Evolutionary conservation across 306 rosid species (phyloP).

Genomic region (Castanopsis chinensis): DNA sequence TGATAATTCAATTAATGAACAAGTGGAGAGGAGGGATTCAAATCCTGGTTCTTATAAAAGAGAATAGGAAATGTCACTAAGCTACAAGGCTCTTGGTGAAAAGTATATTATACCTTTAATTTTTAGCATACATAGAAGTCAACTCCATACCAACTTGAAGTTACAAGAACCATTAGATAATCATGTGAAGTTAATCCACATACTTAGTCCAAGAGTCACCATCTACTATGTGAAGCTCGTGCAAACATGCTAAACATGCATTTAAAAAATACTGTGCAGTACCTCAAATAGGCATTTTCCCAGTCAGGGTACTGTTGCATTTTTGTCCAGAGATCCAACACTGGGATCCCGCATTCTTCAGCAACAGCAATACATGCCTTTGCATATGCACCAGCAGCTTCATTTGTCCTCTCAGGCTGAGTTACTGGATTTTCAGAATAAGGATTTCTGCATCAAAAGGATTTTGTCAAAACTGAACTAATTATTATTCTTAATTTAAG

Average conservation of each 20-base stretch:
- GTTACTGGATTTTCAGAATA: constrained; percentile 52
- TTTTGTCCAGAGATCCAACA: constrained; percentile 75
- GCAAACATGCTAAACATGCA: neutral
- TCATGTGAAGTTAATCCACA: neutral
- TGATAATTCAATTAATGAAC: too few relatives aligned
- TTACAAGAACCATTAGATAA: neutral
- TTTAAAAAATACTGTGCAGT: neutral
- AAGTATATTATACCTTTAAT: neutral
- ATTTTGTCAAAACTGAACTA: neutral
- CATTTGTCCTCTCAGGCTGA: constrained; percentile 85
- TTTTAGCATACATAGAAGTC: neutral
- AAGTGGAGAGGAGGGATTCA: too few relatives aligned
- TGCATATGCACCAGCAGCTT: constrained; percentile 76
- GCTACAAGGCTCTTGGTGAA: too few relatives aligned
- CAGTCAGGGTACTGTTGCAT: constrained; percentile 69
- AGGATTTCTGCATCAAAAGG: constrained; percentile 42
- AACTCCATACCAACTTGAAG: neutral
- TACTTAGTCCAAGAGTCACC: neutral
- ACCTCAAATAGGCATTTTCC: constrained; percentile 61
- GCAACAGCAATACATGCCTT: constrained; percentile 63
- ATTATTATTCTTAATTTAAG: neutral
- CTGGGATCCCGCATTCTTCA: constrained; percentile 50
- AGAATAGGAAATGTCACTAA: too few relatives aligned
- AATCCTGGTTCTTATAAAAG: too few relatives aligned
- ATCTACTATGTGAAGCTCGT: neutral